Evolutionary conservation across 2,329 filamentous ascomycete species (phyloP).

Genomic region (Penicillium frequentans): DNA sequence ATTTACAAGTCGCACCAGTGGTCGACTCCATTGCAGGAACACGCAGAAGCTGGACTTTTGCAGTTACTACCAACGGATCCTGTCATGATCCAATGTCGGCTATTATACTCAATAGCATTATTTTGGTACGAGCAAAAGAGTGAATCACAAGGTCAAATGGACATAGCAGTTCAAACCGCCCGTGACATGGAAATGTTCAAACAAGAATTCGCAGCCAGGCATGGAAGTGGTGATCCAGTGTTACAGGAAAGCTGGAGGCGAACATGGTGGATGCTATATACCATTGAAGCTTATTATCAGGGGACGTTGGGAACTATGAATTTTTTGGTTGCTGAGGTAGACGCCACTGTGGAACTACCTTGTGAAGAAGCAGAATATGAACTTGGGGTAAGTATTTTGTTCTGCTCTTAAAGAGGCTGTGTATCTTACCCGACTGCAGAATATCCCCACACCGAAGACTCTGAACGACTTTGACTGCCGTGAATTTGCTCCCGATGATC

Average conservation of each 20-base stretch:
- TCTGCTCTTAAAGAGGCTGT: not conserved
- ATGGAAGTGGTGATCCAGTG: slow-evolving; percentile 54
- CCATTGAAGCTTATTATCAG: slow-evolving; percentile 75
- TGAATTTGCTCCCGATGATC: slow-evolving; percentile 26
- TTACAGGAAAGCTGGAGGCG: slow-evolving; percentile 48
- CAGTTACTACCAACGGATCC: slow-evolving; percentile 14
- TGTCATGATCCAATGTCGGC: slow-evolving; percentile 24
- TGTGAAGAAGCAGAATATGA: slow-evolving; percentile 37
- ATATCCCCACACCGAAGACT: slow-evolving; percentile 25
- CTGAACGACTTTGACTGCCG: slow-evolving; percentile 34
- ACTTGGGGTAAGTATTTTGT: slow-evolving; percentile 23
- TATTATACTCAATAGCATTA: slow-evolving; percentile 28
- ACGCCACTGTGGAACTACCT: slow-evolving; percentile 29
- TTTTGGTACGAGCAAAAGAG: slow-evolving; percentile 26
- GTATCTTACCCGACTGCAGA: slow-evolving; percentile 3
- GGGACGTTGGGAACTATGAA: slow-evolving; percentile 49
- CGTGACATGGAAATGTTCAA: slow-evolving; percentile 25
- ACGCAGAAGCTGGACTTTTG: slow-evolving; percentile 12
- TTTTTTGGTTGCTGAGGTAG: slow-evolving; percentile 21
- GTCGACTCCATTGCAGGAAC: slow-evolving; percentile 14
- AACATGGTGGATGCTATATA: slow-evolving; percentile 52
- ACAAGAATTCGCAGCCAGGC: slow-evolving; percentile 36
- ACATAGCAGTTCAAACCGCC: slow-evolving; percentile 20
- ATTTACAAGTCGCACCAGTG: slow-evolving; percentile 20
- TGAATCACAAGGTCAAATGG: slow-evolving; percentile 18